Conservation (phyloP, 2,329 filamentous ascomycete genomes). For the Nectriaceae sp. region DNA sequence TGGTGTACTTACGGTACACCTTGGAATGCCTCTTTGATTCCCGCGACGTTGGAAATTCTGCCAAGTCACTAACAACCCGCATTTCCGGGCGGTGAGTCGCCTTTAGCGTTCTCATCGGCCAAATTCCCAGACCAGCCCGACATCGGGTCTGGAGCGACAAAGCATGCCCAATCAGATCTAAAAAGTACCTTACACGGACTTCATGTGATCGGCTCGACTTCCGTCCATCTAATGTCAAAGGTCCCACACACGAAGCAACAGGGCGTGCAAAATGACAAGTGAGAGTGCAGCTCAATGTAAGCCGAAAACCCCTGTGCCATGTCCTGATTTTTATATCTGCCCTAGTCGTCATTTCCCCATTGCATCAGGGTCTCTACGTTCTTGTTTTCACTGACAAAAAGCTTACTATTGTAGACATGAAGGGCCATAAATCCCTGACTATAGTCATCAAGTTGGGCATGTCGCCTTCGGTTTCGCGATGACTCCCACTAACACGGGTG, state of each 20-base stretch:
- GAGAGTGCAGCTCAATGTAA: constrained; percentile 28
- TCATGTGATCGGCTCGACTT: constrained; percentile 2
- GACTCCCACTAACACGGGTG: constrained; percentile 23
- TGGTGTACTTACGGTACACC: no score
- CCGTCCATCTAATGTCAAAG: constrained; percentile 24
- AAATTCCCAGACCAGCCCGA: constrained; percentile 9
- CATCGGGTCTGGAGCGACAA: constrained; percentile 20
- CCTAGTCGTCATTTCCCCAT: neutral
- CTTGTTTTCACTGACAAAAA: constrained; percentile 53
- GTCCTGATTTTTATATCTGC: constrained; percentile 1
- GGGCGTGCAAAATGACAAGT: constrained; percentile 30
- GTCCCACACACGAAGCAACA: constrained; percentile 28
- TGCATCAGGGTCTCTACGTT: neutral
- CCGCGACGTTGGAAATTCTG: constrained; percentile 15
- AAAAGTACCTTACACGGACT: no score
- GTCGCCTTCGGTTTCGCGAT: constrained; percentile 24
- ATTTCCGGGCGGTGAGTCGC: neutral
- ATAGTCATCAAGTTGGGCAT: constrained; percentile 88
- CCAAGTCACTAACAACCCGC: neutral
- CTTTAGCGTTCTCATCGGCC: neutral
- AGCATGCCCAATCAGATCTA: constrained; percentile 21
- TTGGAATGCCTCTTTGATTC: no score
- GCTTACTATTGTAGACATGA: constrained; percentile 56
- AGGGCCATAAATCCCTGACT: constrained; percentile 51
- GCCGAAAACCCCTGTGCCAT: constrained; percentile 11